Conservation (phyloP, 2,329 filamentous ascomycete genomes). For the Aquanectria penicillioides region DNA sequence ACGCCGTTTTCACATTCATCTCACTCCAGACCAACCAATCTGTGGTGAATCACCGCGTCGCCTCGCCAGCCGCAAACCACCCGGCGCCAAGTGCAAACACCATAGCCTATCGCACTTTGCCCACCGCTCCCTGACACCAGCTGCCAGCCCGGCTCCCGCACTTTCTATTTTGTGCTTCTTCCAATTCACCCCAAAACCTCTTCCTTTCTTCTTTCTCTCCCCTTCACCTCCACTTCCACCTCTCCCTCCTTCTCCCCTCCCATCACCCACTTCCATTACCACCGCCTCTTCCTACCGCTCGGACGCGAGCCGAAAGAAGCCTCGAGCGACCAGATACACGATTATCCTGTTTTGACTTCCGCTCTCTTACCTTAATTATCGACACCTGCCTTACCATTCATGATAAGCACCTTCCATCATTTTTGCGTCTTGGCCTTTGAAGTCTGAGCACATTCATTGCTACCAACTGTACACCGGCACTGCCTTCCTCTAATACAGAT, state of each 20-base stretch:
- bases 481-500: constrained; percentile 19
- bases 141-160: not conserved
- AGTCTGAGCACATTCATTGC: constrained; percentile 9
- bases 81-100: not conserved
- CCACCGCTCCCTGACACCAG: not conserved
- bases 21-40: not conserved
- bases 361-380: not conserved
- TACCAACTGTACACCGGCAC: constrained; percentile 7
- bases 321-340: not conserved
- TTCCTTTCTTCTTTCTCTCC: constrained; percentile 16
- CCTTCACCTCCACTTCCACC: constrained; percentile 11
- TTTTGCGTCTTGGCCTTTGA: constrained; percentile 15
- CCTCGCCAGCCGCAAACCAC: not conserved
- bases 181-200: constrained; percentile 10
- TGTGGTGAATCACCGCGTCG: constrained; percentile 2
- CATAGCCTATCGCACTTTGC: not conserved
- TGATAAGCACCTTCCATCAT: constrained; percentile 3
- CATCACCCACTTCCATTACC: too few relatives aligned
- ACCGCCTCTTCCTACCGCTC: not conserved
- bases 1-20: not conserved
- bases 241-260: constrained; percentile 9
- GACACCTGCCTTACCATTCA: not conserved
- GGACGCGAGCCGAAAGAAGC: too few relatives aligned
- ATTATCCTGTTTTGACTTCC: constrained; percentile 3
- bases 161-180: constrained; percentile 3